A percentile compares a stretch with the other conserved stretches of the same genome.
phyloP scores from a whole-genome alignment of 441 rosid genomes.

The Eutrema salsugineum region DNA sequence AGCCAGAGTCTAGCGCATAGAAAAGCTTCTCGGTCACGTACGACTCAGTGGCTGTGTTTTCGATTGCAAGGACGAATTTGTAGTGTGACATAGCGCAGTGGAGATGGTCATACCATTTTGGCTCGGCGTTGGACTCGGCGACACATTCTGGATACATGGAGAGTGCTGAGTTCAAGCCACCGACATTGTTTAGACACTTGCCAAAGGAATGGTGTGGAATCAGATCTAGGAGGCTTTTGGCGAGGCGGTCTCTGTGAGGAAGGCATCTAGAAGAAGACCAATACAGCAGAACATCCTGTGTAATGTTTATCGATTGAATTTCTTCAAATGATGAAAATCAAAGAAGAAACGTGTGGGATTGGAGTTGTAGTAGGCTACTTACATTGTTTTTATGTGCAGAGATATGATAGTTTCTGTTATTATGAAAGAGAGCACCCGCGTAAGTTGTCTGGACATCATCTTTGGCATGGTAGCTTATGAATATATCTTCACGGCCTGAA shows the following conservation, averaged over 20 bases:
- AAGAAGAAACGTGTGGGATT: background rate
- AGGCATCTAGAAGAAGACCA: constrained; percentile 97
- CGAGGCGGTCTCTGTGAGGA: constrained; percentile 58
- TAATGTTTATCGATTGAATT: background rate
- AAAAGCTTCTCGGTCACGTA: constrained; percentile 89
- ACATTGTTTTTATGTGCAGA: constrained; percentile 63
- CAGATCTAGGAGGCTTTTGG: constrained; percentile 56
- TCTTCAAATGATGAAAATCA: background rate
- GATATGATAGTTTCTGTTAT: constrained; percentile 69
- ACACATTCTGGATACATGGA: constrained; percentile 74
- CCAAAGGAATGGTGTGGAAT: constrained; percentile 83
- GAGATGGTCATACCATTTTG: constrained; percentile 89
- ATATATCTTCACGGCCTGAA: constrained; percentile 75
- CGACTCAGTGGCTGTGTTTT: constrained; percentile 76
- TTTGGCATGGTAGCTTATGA: constrained; percentile 77
- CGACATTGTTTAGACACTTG: constrained; percentile 86
- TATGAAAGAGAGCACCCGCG: constrained; percentile 85
- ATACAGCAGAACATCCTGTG: constrained; percentile 71
- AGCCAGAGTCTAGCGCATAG: constrained; percentile 74
- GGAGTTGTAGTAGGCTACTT: constrained; percentile 19
- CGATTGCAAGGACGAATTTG: constrained; percentile 86
- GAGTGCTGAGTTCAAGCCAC: constrained; percentile 65
- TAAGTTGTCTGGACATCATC: constrained; percentile 85
- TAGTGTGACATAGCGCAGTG: constrained; percentile 93
- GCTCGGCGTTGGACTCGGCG: constrained; percentile 34